Conservation (phyloP, 371 early-diverging fungal species). For the Mortierella polycephala region DNA sequence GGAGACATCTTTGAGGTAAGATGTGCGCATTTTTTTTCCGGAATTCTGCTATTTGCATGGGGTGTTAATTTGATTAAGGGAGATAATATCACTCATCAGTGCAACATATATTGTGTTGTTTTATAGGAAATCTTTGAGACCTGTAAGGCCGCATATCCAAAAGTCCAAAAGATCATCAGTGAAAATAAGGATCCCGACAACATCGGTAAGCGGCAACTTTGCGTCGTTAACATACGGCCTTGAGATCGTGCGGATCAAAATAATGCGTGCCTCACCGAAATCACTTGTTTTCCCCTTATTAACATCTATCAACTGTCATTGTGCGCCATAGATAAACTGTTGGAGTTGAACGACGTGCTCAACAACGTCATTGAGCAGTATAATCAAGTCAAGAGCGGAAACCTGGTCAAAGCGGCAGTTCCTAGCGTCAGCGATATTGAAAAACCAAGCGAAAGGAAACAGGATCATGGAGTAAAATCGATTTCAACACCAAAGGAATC, state of each 20-base stretch:
- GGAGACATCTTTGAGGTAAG: conserved; percentile 67
- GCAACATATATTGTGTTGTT: neutral
- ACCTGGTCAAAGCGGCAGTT: conserved; percentile 55
- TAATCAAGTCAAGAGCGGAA: conserved; percentile 74
- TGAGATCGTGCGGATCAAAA: neutral
- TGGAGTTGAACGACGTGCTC: conserved; percentile 82
- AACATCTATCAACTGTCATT: neutral
- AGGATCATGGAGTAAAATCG: neutral
- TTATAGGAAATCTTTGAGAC: conserved; percentile 60
- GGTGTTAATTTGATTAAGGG: neutral
- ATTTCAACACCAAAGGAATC: conserved; percentile 17
- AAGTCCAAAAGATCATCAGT: conserved; percentile 75
- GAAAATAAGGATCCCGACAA: conserved; percentile 76
- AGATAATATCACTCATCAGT: too few relatives aligned
- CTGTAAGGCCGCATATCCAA: conserved; percentile 67
- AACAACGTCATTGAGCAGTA: conserved; percentile 81
- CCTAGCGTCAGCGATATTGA: conserved; percentile 8
- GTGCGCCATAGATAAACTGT: conserved; percentile 49
- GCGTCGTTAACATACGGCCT: neutral
- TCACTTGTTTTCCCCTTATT: neutral
- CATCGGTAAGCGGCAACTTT: conserved; percentile 57
- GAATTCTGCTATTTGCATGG: neutral
- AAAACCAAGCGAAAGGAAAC: conserved; percentile 3
- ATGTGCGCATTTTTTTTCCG: neutral
- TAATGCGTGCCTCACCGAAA: neutral